Evolutionary conservation across 2,329 filamentous ascomycete genomes (phyloP).

Genomic region (Pseudonectria buxi): DNA sequence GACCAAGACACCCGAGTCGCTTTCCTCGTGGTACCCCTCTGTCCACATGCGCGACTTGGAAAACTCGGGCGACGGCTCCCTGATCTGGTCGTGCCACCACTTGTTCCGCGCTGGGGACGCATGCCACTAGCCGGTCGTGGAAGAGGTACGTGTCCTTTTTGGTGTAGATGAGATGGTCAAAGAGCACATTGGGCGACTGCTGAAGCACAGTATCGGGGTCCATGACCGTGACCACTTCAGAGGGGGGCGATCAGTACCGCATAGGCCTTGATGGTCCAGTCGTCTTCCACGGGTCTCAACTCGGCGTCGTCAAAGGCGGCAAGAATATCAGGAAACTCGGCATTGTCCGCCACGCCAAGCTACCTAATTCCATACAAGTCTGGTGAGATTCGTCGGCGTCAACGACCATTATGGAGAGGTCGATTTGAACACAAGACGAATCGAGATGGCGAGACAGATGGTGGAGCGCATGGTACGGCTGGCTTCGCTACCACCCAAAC

Average conservation of each 20-base stretch:
- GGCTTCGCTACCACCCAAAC: too few species aligned
- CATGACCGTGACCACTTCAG: conserved; percentile 31
- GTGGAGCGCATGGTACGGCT: too few species aligned
- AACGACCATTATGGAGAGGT: too few species aligned
- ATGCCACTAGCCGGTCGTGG: conserved; percentile 31
- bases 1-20: conserved; percentile 34
- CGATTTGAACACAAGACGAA: too few species aligned
- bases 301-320: conserved; percentile 25
- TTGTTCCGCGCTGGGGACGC: conserved; percentile 23
- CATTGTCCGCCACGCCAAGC: conserved; percentile 2
- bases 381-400: too few species aligned
- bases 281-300: conserved; percentile 21
- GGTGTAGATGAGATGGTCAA: conserved; percentile 22
- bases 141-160: conserved; percentile 31
- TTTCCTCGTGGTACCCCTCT: conserved; percentile 33
- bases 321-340: conserved; percentile 27
- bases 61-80: conserved; percentile 24
- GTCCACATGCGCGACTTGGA: conserved; percentile 29
- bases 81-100: conserved; percentile 32
- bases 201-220: conserved; percentile 34
- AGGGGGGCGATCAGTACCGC: conserved; percentile 29
- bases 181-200: conserved; percentile 27
- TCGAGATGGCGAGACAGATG: too few species aligned
- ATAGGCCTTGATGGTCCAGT: conserved; percentile 35
- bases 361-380: too few species aligned